phyloP scores from a whole-genome alignment of 2,329 filamentous ascomycete species.

The Tetracladium maxilliforme region DNA sequence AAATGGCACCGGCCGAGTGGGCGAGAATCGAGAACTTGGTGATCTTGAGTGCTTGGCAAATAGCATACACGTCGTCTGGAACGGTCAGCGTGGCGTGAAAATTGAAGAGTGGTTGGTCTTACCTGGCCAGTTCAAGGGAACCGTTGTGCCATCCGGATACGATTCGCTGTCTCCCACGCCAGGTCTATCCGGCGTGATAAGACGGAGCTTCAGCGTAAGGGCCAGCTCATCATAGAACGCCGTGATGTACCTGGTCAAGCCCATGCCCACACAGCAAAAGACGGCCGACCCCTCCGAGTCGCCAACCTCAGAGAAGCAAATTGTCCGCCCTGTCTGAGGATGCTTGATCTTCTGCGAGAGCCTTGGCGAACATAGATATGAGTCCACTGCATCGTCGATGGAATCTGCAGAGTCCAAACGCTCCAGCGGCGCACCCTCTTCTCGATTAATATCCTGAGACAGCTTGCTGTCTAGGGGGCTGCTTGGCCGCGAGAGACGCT shows the following conservation, averaged over 20 bases:
- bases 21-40: constrained; percentile 93
- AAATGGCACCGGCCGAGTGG: constrained; percentile 95
- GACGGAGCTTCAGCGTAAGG: constrained; percentile 67
- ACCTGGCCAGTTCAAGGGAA: constrained; percentile 90
- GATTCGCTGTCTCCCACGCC: constrained; percentile 86
- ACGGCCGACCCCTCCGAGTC: constrained; percentile 84
- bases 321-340: constrained; percentile 71
- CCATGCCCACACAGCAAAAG: constrained; percentile 97
- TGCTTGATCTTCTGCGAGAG: constrained; percentile 80
- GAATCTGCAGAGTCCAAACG: constrained; percentile 46
- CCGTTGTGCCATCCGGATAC: constrained; percentile 68
- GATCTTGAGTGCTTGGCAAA: constrained; percentile 83
- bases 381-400: constrained; percentile 74
- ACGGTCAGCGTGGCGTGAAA: constrained; percentile 11
- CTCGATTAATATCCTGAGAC: constrained; percentile 15
- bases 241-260: constrained; percentile 85
- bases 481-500: constrained; percentile 36
- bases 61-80: constrained; percentile 70
- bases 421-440: constrained; percentile 9
- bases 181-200: constrained; percentile 89
- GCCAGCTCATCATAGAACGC: constrained; percentile 96
- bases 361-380: constrained; percentile 69
- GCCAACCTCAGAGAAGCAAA: constrained; percentile 94
- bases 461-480: constrained; percentile 23
- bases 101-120: too few species aligned